These are phyloP conservation scores for Rugonectria rugulosa DNA, from an alignment of 2,329 filamentous ascomycete species.

Conservation along the genomic window DNA sequence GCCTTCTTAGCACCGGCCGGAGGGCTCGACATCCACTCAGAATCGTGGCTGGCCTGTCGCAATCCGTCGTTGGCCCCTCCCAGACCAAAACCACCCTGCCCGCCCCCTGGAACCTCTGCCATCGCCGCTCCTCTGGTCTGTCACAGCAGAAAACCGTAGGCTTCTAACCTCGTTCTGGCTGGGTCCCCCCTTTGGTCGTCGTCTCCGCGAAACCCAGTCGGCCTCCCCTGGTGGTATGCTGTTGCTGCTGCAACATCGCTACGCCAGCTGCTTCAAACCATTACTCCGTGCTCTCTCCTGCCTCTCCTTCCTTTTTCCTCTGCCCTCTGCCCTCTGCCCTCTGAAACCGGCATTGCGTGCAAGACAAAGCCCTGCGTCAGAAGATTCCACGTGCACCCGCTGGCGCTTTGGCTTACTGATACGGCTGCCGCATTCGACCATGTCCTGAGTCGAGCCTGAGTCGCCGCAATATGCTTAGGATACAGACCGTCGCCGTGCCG, in stretches of 20 bases:
- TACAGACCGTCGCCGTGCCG: conserved; percentile 42
- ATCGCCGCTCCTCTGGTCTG: background rate
- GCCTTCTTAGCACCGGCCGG: background rate
- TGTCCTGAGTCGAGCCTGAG: conserved; percentile 45
- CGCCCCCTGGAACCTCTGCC: conserved; percentile 12
- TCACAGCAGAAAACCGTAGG: background rate
- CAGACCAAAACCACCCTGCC: too few relatives aligned
- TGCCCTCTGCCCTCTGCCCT: background rate
- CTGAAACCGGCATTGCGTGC: conserved; percentile 15
- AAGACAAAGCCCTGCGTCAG: conserved; percentile 1
- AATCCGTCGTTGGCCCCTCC: conserved; percentile 12
- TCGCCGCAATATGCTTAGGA: conserved; percentile 43
- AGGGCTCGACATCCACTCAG: conserved; percentile 15
- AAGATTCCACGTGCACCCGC: conserved; percentile 6
- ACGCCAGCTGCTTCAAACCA: conserved; percentile 25
- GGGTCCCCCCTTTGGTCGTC: conserved; percentile 19
- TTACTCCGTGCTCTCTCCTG: background rate
- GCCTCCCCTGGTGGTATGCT: conserved; percentile 31
- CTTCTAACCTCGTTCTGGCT: conserved; percentile 24
- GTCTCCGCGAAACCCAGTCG: conserved; percentile 23
- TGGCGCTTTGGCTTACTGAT: conserved; percentile 38
- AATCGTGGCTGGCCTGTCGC: conserved; percentile 18
- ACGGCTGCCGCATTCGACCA: conserved; percentile 43
- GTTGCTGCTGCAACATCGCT: conserved; percentile 12
- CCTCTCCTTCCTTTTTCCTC: background rate